Evolutionary conservation across 2,329 filamentous ascomycete genomes (phyloP), one percentile per base, ranked within the genome.

Genomic region (Apiospora phragmitis): DNA sequence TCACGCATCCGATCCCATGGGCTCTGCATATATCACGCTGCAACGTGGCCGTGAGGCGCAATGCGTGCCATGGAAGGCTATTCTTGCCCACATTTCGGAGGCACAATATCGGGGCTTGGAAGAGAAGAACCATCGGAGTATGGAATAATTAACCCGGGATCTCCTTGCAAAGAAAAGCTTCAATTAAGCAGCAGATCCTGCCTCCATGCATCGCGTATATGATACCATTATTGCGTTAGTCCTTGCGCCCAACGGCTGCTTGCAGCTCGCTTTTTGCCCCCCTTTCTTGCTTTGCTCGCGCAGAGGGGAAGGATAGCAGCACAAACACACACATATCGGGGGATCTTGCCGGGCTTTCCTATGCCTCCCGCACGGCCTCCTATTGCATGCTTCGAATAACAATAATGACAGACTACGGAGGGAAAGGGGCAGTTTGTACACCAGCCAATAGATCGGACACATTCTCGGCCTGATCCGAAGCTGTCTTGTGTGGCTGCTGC

Each of bases 381-480:
- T 38, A 32, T 12, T n/a, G 32, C 55, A 38, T 62, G 32, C 32
- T n/a, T 59, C 29, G 18, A 38, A 38, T 38, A 14, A 21, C 9
- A 38, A 35, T 35, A 21, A 35, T 32, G 18, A 16, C 29, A 62
- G 5, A 62, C 32, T 62, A 38, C 55, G n/a, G 29, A 35, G 14
- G 38, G 16, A 16, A n/a, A 38, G 38, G 11, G 24, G 38, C 11
- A 38, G 9, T 21, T 12, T 62, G 29, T 24, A 7, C 32, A 12
- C 8, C 29, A 62, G 55, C 55, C 55, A 62, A 62, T 62, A 0
- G 18, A 38, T n/a, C 18, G 55, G 55, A 35, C 18, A 38, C 32
- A 62, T n/a, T 38, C 55, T 62, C 55, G 55, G 55, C 32, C 55
- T 62, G 55, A 62, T 62, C 55, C 55, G 55, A 62, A 62, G 32